These are phyloP conservation scores for Phytophthora litchii DNA, from an alignment of 352 stramenopile genomes.

Conservation along the genomic window DNA sequence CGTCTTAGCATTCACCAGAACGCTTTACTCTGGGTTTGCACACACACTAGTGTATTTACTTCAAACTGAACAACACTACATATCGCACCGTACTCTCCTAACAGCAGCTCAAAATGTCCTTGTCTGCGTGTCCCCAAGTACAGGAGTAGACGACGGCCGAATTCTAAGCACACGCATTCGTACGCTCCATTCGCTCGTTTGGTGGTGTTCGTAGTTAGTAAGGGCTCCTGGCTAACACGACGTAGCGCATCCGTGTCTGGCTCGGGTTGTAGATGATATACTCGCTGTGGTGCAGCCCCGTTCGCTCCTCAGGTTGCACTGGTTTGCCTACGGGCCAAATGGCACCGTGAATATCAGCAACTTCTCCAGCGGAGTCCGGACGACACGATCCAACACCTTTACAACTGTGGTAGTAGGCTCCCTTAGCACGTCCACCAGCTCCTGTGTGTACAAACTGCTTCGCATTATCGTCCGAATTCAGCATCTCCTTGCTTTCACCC, in stretches of 20 bases:
- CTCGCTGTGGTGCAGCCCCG: slow-evolving; percentile 75
- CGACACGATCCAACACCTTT: slow-evolving; percentile 69
- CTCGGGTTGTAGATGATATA: slow-evolving; percentile 88
- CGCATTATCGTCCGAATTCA: slow-evolving; percentile 56
- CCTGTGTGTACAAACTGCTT: slow-evolving; percentile 54
- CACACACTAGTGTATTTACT: slow-evolving; percentile 33
- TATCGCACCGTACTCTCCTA: slow-evolving; percentile 16
- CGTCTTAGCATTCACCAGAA: background rate
- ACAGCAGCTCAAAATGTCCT: slow-evolving; percentile 13
- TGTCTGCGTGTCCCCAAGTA: slow-evolving; percentile 15
- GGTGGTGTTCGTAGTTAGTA: slow-evolving; percentile 30
- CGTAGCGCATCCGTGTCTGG: slow-evolving; percentile 83
- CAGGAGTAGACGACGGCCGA: slow-evolving; percentile 17
- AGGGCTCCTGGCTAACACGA: slow-evolving; percentile 61
- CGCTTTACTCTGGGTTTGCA: background rate
- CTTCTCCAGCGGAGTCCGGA: slow-evolving; percentile 56
- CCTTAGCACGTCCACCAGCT: slow-evolving; percentile 44
- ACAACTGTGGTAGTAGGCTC: slow-evolving; percentile 58
- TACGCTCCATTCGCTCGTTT: slow-evolving; percentile 19
- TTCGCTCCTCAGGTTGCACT: slow-evolving; percentile 56
- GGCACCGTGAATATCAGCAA: slow-evolving; percentile 57
- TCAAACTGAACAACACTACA: slow-evolving; percentile 22
- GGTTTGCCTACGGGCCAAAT: slow-evolving; percentile 73
- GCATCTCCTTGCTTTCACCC: slow-evolving; percentile 67
- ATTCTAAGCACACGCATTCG: slow-evolving; percentile 31